Evolutionary conservation across 1,284 basidiomycete species (phyloP), one percentile per base, ranked within the genome.

Genomic region (Vanrija pseudolonga): DNA sequence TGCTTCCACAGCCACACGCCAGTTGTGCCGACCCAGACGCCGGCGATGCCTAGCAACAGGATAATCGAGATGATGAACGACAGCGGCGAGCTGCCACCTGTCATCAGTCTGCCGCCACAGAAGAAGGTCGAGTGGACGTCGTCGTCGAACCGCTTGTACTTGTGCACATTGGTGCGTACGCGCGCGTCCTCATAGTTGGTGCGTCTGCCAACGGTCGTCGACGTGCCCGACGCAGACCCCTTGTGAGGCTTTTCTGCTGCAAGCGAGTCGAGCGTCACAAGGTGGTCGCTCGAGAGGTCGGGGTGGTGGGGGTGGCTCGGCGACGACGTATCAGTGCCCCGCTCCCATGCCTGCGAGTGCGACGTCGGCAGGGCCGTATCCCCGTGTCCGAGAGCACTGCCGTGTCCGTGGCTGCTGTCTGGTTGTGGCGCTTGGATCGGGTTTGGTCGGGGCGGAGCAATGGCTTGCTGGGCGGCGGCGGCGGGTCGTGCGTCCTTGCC

Each of bases 1-100:
- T 90, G 80, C 28, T 76, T 73, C 89, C 91, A 94, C 83, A 90
- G 86, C 84, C 88, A 92, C 19, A 87, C 85, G 56, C 86, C 86
- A 4, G 90, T 92, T 20, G 87, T 88, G 5, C 85, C 87, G 63
- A 94, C 83, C 88, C 88, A 96, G 8, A 86, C 74, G 0, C 86
- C 89, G 2, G 85, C 76, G 56, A 95, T 79, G 15, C 81, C 80
- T 44, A 90, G 71, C 41, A 88, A 76, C 18, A 93, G 54, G 5
- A 76, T 68, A 48, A 91, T 75, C 3, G 83, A 84, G 0, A 80
- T 80, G 7, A 89, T 67, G 63, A 94, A 89, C 4, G 90, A 88
- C 78, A 83, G 84, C 0, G 86, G 85, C 20, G 83, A 82, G 74
- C 95, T 92, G 4, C 89, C 89, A n/a, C 90, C 90, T 0, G 87